Evolutionary conservation across 2,329 filamentous ascomycete genomes (phyloP), one percentile per base, ranked within the genome.

Genomic region (Didymella pinodella): DNA sequence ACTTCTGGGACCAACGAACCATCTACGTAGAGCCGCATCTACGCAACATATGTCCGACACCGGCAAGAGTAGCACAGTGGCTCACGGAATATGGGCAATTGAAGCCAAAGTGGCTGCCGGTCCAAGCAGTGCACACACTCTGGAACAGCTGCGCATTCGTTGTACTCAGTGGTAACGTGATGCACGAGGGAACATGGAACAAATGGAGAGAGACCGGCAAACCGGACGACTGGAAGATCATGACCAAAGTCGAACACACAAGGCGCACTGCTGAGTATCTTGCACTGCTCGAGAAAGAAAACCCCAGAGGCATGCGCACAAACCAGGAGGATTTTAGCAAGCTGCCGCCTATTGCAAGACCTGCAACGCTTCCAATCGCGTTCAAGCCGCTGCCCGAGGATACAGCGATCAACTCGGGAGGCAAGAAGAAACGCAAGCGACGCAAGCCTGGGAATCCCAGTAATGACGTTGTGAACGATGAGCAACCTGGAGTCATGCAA

Each of bases 21-120:
- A 72, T 77, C 40, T 77, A 77, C 41, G 70, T 77, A 28, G 75
- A 77, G 48, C 73, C 75, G n/a, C 74, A 76, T 52, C 46, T 68
- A 8, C 69, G 68, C 28, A 67, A 67, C 32, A 60, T 75, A 7
- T 74, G 69, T 48, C 68, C 71, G 40, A 71, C 65, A 31, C 73
- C 72, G 1, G 72, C 72, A 2, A 71, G 62, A 44, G 63, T 76
- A 2, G 68, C 73, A 29, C 60, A 72, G 20, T 75, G 69, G 69
- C 62, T 77, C n/a, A 58, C 66, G 38, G 52, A 69, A 32, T 64
- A 75, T 44, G 73, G 72, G 11, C 54, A 68, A 14, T 18, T 76
- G 22, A 65, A 64, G 41, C 48, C 65, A 7, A 76, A 75, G 51
- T 76, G 71, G 73, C 57, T 75, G 18, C 75, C 75, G 1, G 66